phyloP scores from a whole-genome alignment of 805 yeast species.

The Metschnikowia shivogae region DNA sequence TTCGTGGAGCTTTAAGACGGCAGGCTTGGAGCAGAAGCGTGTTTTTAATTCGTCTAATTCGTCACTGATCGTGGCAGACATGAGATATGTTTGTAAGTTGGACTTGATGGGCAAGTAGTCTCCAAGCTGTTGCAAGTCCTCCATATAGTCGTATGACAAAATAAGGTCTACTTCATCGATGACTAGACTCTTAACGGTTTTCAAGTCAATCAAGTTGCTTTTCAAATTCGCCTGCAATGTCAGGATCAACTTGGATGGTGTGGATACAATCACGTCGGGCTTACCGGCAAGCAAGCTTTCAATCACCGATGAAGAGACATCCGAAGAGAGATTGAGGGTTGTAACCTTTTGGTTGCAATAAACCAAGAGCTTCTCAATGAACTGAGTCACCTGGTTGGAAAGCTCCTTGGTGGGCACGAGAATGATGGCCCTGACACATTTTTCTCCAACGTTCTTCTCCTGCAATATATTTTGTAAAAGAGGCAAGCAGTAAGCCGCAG shows the following conservation, averaged over 20 bases:
- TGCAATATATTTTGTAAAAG: constrained; percentile 71
- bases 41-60: constrained; percentile 75
- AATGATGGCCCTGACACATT: constrained; percentile 54
- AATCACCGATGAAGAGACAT: constrained; percentile 65
- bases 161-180: constrained; percentile 95
- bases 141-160: constrained; percentile 84
- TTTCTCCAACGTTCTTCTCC: constrained; percentile 25
- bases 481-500: constrained; percentile 87
- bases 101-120: constrained; percentile 65
- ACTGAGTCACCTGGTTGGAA: constrained; percentile 75
- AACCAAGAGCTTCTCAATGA: constrained; percentile 61
- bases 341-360: constrained; percentile 68
- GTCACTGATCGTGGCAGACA: constrained; percentile 93
- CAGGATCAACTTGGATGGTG: constrained; percentile 74
- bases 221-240: constrained; percentile 43
- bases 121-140: constrained; percentile 69
- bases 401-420: constrained; percentile 93
- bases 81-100: constrained; percentile 79
- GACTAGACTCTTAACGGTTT: constrained; percentile 62
- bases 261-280: constrained; percentile 81
- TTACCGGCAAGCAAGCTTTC: constrained; percentile 62
- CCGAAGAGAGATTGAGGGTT: constrained; percentile 63
- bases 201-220: constrained; percentile 45
- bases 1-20: constrained; percentile 71
- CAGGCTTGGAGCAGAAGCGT: constrained; percentile 79